Evolutionary conservation across 441 rosid genomes (phyloP).

Genomic region (Pelargonium citronellum): DNA sequence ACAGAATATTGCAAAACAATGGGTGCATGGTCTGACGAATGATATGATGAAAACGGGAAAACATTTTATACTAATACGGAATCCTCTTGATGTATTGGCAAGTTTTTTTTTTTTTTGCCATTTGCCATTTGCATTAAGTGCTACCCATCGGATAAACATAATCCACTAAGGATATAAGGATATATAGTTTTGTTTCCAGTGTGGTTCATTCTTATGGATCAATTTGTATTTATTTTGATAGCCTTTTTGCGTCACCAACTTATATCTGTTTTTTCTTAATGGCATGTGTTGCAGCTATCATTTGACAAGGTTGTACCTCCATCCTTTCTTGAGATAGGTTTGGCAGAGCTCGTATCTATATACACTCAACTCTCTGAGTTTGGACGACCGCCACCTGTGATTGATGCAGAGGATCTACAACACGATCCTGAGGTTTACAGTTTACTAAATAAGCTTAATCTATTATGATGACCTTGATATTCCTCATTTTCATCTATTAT

Average conservation of each 20-base stretch:
- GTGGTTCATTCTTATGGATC: too few species aligned
- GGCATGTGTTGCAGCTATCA: constrained; percentile 48
- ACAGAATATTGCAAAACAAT: constrained; percentile 70
- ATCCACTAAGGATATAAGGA: background rate
- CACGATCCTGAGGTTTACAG: constrained; percentile 68
- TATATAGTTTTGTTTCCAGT: too few species aligned
- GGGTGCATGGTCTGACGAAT: constrained; percentile 49
- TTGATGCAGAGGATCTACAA: constrained; percentile 68
- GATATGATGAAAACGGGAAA: constrained; percentile 73
- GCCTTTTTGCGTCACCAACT: constrained; percentile 5
- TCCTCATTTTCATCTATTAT: too few species aligned
- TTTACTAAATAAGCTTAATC: constrained; percentile 2
- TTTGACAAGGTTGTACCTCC: constrained; percentile 59
- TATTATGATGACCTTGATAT: constrained; percentile 5
- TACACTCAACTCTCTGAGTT: constrained; percentile 60
- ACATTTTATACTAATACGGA: constrained; percentile 69
- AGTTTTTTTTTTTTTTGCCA: constrained; percentile 14
- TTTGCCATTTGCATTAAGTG: background rate
- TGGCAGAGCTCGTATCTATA: constrained; percentile 61
- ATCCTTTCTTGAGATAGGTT: constrained; percentile 66
- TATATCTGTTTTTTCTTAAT: constrained; percentile 17
- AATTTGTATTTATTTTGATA: background rate
- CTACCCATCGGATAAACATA: background rate
- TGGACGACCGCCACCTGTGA: constrained; percentile 61
- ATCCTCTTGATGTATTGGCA: constrained; percentile 71